These are phyloP conservation scores for Gossypium davidsonii DNA, from an alignment of 441 rosid genomes.

Conservation along the genomic window DNA sequence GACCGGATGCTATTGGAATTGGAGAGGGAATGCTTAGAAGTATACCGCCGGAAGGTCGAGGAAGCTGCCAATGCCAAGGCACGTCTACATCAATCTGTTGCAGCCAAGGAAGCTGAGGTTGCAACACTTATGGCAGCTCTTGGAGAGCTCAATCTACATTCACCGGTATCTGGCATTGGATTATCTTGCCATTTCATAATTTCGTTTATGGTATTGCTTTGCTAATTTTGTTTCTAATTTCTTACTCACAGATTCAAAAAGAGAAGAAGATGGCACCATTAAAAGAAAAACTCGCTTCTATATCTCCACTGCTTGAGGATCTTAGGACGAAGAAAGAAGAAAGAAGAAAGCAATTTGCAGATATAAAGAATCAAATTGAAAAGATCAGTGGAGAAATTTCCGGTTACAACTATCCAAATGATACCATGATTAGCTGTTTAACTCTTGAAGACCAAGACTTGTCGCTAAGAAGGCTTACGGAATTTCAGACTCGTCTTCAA, in stretches of 20 bases:
- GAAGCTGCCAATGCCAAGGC: slow-evolving; percentile 92
- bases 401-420: slow-evolving; percentile 43
- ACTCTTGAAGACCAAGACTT: slow-evolving; percentile 73
- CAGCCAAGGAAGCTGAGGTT: slow-evolving; percentile 91
- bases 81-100: slow-evolving; percentile 84
- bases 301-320: slow-evolving; percentile 77
- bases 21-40: slow-evolving; percentile 89
- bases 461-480: slow-evolving; percentile 73
- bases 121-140: slow-evolving; percentile 93
- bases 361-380: slow-evolving; percentile 67
- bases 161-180: slow-evolving; percentile 38
- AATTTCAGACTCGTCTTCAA: slow-evolving; percentile 73
- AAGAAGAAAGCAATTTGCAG: slow-evolving; percentile 70
- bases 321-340: slow-evolving; percentile 74
- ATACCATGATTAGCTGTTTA: slow-evolving; percentile 32
- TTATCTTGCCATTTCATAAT: slow-evolving; percentile 4
- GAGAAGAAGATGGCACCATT: slow-evolving; percentile 56
- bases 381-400: slow-evolving; percentile 81
- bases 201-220: slow-evolving; percentile 3
- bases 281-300: slow-evolving; percentile 74
- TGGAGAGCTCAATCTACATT: slow-evolving; percentile 65
- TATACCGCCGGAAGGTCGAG: slow-evolving; percentile 87
- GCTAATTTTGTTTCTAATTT: background rate
- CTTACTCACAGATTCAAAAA: slow-evolving; percentile 39
- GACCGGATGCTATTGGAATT: slow-evolving; percentile 72